Percentiles rank a stretch among this genome's conserved stretches.
phyloP scores from a whole-genome alignment of 1,284 basidiomycete species.

The Chalciporus piperatoides region DNA sequence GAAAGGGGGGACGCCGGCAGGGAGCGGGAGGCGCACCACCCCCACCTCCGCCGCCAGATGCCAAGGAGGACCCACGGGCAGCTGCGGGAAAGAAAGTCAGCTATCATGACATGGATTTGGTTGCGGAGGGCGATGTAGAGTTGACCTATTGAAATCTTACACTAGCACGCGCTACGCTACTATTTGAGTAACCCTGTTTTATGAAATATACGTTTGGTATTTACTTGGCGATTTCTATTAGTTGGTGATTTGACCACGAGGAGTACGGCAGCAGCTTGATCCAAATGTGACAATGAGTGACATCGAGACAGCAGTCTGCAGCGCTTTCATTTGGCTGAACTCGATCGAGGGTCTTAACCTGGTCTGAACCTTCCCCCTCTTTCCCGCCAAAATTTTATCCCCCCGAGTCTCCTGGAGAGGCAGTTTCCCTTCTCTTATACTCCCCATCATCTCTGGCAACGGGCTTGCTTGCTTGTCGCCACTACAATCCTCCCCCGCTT shows the following conservation, averaged over 20 bases:
- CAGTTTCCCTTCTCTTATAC: conserved; percentile 16
- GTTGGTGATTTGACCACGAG: conserved; percentile 22
- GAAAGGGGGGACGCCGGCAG: conserved; percentile 38
- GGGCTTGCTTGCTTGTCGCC: conserved; percentile 19
- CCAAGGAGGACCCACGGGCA: conserved; percentile 84
- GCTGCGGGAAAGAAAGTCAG: conserved; percentile 76
- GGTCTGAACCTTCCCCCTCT: conserved; percentile 21
- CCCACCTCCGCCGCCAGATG: conserved; percentile 77
- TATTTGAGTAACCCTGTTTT: conserved; percentile 27
- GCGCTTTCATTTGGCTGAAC: conserved; percentile 29
- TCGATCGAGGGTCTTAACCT: conserved; percentile 32
- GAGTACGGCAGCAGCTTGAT: conserved; percentile 24
- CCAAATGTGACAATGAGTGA: conserved; percentile 30
- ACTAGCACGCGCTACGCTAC: conserved; percentile 23
- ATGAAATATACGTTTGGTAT: conserved; percentile 26
- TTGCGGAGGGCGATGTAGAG: conserved; percentile 83
- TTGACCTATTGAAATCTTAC: conserved; percentile 57
- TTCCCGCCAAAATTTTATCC: conserved; percentile 14
- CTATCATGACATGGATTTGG: conserved; percentile 85
- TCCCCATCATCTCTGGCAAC: conserved; percentile 8
- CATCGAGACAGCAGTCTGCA: conserved; percentile 13
- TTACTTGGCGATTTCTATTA: not conserved
- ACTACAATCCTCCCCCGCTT: not conserved
- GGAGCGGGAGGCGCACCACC: conserved; percentile 44
- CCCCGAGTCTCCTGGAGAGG: conserved; percentile 31